phyloP scores from a whole-genome alignment of 306 rosid genomes.

The Casuarina glauca region DNA sequence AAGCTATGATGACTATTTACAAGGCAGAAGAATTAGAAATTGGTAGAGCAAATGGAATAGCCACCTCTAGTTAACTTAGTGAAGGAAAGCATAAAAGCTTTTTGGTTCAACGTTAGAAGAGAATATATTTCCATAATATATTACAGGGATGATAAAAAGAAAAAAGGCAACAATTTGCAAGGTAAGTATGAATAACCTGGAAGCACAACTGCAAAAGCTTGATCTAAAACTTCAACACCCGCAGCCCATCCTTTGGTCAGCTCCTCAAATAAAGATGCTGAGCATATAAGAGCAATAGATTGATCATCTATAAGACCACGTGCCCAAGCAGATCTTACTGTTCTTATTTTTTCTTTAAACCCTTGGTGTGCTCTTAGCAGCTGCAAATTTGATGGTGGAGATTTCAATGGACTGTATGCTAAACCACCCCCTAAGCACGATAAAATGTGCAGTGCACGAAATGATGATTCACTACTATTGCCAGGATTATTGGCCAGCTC shows the following conservation, averaged over 20 bases:
- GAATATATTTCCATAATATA: not conserved
- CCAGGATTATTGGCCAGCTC: conserved; percentile 58
- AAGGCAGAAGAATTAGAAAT: conserved; percentile 5
- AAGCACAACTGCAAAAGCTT: conserved; percentile 88
- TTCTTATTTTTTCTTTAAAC: conserved; percentile 74
- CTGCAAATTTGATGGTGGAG: conserved; percentile 74
- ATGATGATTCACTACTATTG: conserved; percentile 39
- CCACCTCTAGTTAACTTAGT: conserved; percentile 2
- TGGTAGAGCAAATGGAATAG: not conserved
- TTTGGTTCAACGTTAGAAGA: conserved; percentile 15
- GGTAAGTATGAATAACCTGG: conserved; percentile 60
- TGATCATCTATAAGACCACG: conserved; percentile 75
- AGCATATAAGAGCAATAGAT: conserved; percentile 73
- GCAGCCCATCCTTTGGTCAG: conserved; percentile 72
- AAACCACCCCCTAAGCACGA: conserved; percentile 80
- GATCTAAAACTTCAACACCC: conserved; percentile 71
- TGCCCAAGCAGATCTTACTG: conserved; percentile 65
- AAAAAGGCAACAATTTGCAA: conserved; percentile 9
- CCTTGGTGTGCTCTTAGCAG: conserved; percentile 90
- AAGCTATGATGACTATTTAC: not conserved
- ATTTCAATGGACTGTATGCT: conserved; percentile 62
- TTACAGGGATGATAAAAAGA: conserved; percentile 9
- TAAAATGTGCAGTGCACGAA: conserved; percentile 68
- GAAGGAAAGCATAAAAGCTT: not conserved
- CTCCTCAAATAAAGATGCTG: conserved; percentile 85